Conservation (phyloP, 2,329 filamentous ascomycete species). For the Monascus ruber region DNA sequence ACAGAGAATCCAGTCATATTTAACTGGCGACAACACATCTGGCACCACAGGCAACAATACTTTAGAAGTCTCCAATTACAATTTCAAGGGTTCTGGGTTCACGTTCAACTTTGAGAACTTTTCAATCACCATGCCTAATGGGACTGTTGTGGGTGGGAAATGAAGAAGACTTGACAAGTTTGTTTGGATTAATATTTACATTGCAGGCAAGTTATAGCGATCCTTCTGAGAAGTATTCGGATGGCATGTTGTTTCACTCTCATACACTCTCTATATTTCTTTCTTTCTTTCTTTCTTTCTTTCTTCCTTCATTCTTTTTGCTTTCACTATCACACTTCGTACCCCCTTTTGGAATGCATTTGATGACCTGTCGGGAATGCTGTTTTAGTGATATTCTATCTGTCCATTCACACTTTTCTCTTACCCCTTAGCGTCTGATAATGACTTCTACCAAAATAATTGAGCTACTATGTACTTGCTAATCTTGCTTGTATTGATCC, state of each 20-base stretch:
- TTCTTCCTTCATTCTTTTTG: not conserved
- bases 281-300: not conserved
- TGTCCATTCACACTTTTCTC: too few relatives aligned
- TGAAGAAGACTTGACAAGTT: not conserved
- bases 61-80: constrained; percentile 11
- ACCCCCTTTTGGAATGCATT: too few relatives aligned
- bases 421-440: too few relatives aligned
- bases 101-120: constrained; percentile 25
- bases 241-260: not conserved
- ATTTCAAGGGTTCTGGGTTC: constrained; percentile 15
- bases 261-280: constrained; percentile 1
- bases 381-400: too few relatives aligned
- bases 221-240: too few relatives aligned
- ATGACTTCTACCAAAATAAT: too few relatives aligned
- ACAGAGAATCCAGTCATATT: constrained; percentile 20
- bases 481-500: too few relatives aligned
- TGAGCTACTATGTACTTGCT: too few relatives aligned
- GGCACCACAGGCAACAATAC: constrained; percentile 11
- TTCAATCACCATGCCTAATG: constrained; percentile 21
- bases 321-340: too few relatives aligned
- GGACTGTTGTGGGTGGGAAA: constrained; percentile 16
- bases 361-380: too few relatives aligned
- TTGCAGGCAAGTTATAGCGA: too few relatives aligned
- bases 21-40: constrained; percentile 12
- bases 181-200: not conserved